Conservation (phyloP, 495 filamentous ascomycete species). For the Lophiotrema nucula region DNA sequence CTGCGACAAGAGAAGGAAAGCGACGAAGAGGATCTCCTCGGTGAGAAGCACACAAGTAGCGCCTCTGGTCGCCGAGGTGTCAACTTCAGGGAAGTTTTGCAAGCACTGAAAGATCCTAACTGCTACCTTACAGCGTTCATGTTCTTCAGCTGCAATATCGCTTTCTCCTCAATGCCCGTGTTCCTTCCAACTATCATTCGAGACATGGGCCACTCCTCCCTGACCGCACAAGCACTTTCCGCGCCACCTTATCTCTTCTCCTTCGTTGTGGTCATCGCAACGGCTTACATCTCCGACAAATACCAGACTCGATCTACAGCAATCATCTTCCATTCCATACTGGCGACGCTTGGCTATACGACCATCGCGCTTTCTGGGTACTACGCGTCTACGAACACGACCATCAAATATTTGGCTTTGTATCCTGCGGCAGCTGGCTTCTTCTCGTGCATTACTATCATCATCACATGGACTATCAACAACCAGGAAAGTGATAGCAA, state of each 20-base stretch:
- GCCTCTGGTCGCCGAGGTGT: slow-evolving; percentile 56
- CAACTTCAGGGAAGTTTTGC: slow-evolving; percentile 49
- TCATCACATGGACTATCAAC: slow-evolving; percentile 42
- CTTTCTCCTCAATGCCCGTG: slow-evolving; percentile 80
- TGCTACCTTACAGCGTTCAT: slow-evolving; percentile 46
- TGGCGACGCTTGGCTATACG: slow-evolving; percentile 71
- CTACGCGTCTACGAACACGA: slow-evolving; percentile 23
- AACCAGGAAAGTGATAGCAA: slow-evolving; percentile 56
- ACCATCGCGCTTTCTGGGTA: slow-evolving; percentile 27
- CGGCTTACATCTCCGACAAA: slow-evolving; percentile 72
- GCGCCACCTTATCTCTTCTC: slow-evolving; percentile 79
- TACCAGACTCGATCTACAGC: slow-evolving; percentile 66
- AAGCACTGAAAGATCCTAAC: slow-evolving; percentile 39
- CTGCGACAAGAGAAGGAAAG: slow-evolving; percentile 57
- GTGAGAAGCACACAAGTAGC: slow-evolving; percentile 5
- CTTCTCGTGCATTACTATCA: slow-evolving; percentile 42
- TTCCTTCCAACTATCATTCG: slow-evolving; percentile 79
- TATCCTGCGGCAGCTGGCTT: slow-evolving; percentile 41
- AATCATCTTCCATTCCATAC: slow-evolving; percentile 61
- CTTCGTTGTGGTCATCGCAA: slow-evolving; percentile 65
- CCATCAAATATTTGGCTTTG: slow-evolving; percentile 37
- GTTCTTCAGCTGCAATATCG: slow-evolving; percentile 62
- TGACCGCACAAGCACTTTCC: slow-evolving; percentile 76
- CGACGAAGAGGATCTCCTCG: slow-evolving; percentile 52
- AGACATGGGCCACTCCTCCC: slow-evolving; percentile 72